Evolutionary conservation across 257 asterid species (phyloP).

Genomic region (Solanum sejunctum): DNA sequence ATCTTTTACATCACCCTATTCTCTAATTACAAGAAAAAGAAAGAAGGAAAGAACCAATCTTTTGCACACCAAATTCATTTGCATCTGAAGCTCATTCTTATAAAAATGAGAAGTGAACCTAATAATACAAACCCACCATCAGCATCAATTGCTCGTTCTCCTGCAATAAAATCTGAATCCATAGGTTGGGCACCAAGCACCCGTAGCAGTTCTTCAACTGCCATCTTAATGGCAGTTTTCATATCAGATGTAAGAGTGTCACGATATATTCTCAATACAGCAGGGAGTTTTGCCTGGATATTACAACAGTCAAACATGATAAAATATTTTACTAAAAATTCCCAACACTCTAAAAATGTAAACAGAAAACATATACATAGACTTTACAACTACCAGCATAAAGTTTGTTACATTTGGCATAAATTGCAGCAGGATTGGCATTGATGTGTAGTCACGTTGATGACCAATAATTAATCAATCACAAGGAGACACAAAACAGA

Average conservation of each 20-base stretch:
- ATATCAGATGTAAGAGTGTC: slow-evolving; percentile 84
- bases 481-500: not conserved
- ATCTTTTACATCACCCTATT: not conserved
- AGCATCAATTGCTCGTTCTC: slow-evolving; percentile 61
- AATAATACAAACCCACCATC: slow-evolving; percentile 53
- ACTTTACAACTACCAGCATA: not conserved
- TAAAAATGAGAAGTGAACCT: not conserved
- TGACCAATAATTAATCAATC: not conserved
- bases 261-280: slow-evolving; percentile 84
- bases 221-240: slow-evolving; percentile 73
- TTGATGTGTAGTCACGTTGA: not conserved
- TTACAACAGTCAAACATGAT: not conserved
- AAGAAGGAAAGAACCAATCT: not conserved
- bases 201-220: slow-evolving; percentile 66
- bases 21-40: not conserved
- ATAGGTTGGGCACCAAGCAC: slow-evolving; percentile 30
- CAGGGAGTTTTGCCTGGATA: slow-evolving; percentile 87
- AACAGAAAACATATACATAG: not conserved
- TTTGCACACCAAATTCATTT: not conserved
- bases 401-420: not conserved
- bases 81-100: not conserved
- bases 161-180: slow-evolving; percentile 63
- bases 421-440: not conserved
- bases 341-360: not conserved
- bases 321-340: not conserved